Evolutionary conservation across 495 filamentous ascomycete species (phyloP).

Genomic region (Cryomyces antarcticus): DNA sequence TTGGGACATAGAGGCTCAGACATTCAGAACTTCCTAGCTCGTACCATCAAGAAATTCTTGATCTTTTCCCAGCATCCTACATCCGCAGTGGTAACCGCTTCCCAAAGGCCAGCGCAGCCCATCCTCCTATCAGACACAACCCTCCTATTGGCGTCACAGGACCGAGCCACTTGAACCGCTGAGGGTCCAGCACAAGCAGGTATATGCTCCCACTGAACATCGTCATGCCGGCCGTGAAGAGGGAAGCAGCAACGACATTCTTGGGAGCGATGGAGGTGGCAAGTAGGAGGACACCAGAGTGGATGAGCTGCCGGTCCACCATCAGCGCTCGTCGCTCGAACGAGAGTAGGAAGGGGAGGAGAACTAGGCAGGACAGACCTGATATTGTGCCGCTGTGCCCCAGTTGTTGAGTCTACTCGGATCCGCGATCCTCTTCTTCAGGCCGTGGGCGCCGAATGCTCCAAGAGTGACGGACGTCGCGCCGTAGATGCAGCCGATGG

Average conservation of each 20-base stretch:
- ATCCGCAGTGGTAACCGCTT: slow-evolving; percentile 12
- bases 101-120: slow-evolving; percentile 26
- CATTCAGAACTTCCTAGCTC: no score
- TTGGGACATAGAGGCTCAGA: no score
- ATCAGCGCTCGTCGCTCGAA: background rate
- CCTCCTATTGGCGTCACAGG: slow-evolving; percentile 42
- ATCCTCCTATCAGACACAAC: slow-evolving; percentile 34
- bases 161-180: slow-evolving; percentile 31
- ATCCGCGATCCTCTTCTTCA: slow-evolving; percentile 34
- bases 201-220: slow-evolving; percentile 44
- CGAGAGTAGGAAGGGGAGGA: no score
- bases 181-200: slow-evolving; percentile 33
- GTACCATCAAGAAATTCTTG: no score
- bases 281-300: slow-evolving; percentile 34
- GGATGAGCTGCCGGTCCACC: slow-evolving; percentile 26
- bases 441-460: slow-evolving; percentile 43
- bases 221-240: slow-evolving; percentile 24
- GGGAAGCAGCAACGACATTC: slow-evolving; percentile 22
- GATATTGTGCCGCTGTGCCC: slow-evolving; percentile 39
- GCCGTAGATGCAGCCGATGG: slow-evolving; percentile 36
- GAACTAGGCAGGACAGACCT: slow-evolving; percentile 19
- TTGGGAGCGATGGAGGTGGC: slow-evolving; percentile 23
- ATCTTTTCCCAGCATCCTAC: background rate
- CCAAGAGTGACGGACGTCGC: slow-evolving; percentile 36
- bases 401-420: slow-evolving; percentile 32